Evolutionary conservation across 2,329 filamentous ascomycete genomes (phyloP).

Genomic region (Harringtonia aguacate): DNA sequence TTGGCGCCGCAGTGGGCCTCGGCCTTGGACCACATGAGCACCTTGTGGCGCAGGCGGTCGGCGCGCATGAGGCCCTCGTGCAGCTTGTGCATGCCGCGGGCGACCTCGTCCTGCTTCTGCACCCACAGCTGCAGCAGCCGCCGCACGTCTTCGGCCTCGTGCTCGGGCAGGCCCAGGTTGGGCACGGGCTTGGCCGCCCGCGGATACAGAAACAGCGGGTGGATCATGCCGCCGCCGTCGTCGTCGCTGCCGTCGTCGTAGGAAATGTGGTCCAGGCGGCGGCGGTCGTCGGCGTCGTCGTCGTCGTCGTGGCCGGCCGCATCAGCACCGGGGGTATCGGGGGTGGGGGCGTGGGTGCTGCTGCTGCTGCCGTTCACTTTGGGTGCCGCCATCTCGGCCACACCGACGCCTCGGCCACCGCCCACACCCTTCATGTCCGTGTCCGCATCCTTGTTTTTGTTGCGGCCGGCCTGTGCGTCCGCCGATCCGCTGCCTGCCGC

Average conservation of each 20-base stretch:
- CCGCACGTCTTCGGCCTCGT: slow-evolving; percentile 70
- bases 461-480: neutral
- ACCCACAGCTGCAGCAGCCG: slow-evolving; percentile 65
- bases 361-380: neutral
- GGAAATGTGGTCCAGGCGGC: too few species aligned
- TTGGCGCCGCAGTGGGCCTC: slow-evolving; percentile 59
- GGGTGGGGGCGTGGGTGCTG: neutral
- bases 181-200: slow-evolving; percentile 51
- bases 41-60: slow-evolving; percentile 59
- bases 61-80: slow-evolving; percentile 63
- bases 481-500: neutral
- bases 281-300: neutral
- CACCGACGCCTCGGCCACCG: too few species aligned
- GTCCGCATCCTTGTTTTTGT: neutral
- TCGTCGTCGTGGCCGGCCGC: neutral
- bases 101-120: slow-evolving; percentile 78
- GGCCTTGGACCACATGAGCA: slow-evolving; percentile 66
- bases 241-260: neutral
- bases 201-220: slow-evolving; percentile 65
- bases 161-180: slow-evolving; percentile 59
- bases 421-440: neutral
- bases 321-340: too few species aligned
- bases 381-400: too few species aligned
- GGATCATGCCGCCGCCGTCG: slow-evolving; percentile 44
- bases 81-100: slow-evolving; percentile 56